phyloP scores from a whole-genome alignment of 2,329 filamentous ascomycete species.

The Xylariaceae sp. region DNA sequence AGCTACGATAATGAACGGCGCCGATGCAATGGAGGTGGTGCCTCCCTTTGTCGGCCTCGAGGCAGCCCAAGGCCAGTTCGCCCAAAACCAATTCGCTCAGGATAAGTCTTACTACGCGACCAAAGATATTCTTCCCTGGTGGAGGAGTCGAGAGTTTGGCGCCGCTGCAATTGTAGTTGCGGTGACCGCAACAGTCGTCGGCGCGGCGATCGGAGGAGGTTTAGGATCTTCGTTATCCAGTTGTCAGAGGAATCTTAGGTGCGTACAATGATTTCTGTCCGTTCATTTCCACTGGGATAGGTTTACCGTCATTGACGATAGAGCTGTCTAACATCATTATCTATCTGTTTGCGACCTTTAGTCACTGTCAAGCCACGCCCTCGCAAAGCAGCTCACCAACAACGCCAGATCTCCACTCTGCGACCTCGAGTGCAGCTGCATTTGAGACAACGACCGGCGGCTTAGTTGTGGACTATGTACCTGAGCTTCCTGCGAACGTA shows the following conservation, averaged over 20 bases:
- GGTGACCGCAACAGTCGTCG: slow-evolving; percentile 1
- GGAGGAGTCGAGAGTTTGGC: too few relatives aligned
- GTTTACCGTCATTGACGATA: neutral
- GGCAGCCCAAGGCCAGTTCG: too few relatives aligned
- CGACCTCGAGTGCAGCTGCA: neutral
- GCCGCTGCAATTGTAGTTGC: neutral
- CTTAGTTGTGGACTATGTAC: neutral
- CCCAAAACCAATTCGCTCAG: too few relatives aligned
- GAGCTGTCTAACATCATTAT: neutral
- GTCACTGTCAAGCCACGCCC: neutral
- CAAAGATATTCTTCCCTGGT: too few relatives aligned
- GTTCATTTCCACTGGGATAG: neutral
- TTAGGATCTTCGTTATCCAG: slow-evolving; percentile 5
- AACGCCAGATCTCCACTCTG: neutral
- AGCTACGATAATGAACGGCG: too few relatives aligned
- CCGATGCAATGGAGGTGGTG: too few relatives aligned
- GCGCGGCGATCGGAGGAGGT: slow-evolving; percentile 4
- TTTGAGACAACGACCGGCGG: neutral
- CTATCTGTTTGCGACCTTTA: neutral
- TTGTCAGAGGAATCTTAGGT: neutral
- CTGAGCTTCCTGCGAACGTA: neutral
- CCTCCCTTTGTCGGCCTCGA: too few relatives aligned
- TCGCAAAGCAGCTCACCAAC: neutral
- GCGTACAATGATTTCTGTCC: neutral
- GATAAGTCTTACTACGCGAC: too few relatives aligned